These are phyloP conservation scores for Mortierella sp. DNA, from an alignment of 371 early-diverging fungal species.

Conservation along the genomic window DNA sequence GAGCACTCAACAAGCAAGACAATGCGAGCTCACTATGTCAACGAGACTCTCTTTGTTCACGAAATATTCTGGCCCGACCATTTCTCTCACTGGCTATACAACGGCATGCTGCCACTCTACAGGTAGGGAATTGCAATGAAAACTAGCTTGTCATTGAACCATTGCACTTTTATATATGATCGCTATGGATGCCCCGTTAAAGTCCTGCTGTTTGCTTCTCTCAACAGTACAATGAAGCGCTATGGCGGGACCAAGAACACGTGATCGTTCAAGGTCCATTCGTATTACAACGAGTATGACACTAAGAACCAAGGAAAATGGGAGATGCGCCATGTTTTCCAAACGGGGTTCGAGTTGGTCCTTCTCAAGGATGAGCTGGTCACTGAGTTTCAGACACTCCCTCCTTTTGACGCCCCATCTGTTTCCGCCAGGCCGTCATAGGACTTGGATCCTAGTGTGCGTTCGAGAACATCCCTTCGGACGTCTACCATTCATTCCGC, in stretches of 20 bases:
- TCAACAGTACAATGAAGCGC: constrained; percentile 60
- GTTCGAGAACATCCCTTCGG: constrained; percentile 54
- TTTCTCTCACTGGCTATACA: constrained; percentile 66
- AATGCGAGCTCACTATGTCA: constrained; percentile 34
- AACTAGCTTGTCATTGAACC: too few relatives aligned
- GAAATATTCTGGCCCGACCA: constrained; percentile 63
- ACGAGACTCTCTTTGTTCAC: constrained; percentile 66
- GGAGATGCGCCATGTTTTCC: constrained; percentile 54
- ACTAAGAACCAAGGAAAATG: constrained; percentile 21
- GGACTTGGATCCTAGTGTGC: constrained; percentile 66
- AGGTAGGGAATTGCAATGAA: constrained; percentile 12
- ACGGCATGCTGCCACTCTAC: constrained; percentile 66
- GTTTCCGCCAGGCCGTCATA: constrained; percentile 64
- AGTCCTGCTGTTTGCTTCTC: too few relatives aligned
- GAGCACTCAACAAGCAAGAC: constrained; percentile 21
- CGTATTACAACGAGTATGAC: constrained; percentile 45
- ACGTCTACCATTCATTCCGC: constrained; percentile 58
- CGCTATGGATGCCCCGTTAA: too few relatives aligned
- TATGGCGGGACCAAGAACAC: constrained; percentile 35
- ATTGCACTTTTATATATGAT: neutral
- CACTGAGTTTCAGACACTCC: constrained; percentile 53
- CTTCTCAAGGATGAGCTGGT: constrained; percentile 39
- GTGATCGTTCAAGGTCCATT: constrained; percentile 56
- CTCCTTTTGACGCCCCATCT: constrained; percentile 58
- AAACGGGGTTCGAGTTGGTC: constrained; percentile 59